Evolutionary conservation across 208 protist species (phyloP).

Genomic region (Novymonas esmeraldas): DNA sequence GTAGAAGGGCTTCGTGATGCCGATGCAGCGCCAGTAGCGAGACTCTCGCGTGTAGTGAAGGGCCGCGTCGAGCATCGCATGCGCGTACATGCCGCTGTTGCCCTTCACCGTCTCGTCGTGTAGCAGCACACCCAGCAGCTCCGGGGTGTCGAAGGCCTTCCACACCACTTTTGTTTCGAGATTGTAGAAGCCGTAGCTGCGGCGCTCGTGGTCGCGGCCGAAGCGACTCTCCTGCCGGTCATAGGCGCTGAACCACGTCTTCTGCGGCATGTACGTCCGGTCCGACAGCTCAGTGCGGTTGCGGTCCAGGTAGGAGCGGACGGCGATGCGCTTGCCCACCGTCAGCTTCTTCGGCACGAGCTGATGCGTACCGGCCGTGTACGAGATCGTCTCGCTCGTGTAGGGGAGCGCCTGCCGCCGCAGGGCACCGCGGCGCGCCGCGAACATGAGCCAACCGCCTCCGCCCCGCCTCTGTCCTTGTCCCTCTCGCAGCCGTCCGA

Average conservation of each 20-base stretch:
- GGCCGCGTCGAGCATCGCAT: slow-evolving; percentile 72
- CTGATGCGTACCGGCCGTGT: slow-evolving; percentile 60
- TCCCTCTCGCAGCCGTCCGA: no score
- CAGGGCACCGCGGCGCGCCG: slow-evolving; percentile 16
- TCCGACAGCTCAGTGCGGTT: slow-evolving; percentile 90
- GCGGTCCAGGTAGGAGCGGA: slow-evolving; percentile 85
- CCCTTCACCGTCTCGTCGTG: slow-evolving; percentile 89
- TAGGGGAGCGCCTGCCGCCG: slow-evolving; percentile 14
- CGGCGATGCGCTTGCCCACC: slow-evolving; percentile 77
- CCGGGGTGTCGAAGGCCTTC: slow-evolving; percentile 88
- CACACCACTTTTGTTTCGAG: slow-evolving; percentile 89
- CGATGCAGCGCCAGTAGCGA: slow-evolving; percentile 91
- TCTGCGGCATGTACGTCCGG: slow-evolving; percentile 89
- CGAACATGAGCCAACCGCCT: slow-evolving; percentile 3
- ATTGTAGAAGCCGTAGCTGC: slow-evolving; percentile 81
- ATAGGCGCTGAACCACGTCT: slow-evolving; percentile 83
- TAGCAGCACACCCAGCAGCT: slow-evolving; percentile 83
- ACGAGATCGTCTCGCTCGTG: slow-evolving; percentile 32
- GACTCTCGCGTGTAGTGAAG: slow-evolving; percentile 82
- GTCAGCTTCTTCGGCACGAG: slow-evolving; percentile 77
- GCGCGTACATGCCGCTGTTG: slow-evolving; percentile 66
- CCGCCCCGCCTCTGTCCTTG: background rate
- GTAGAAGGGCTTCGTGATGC: slow-evolving; percentile 92
- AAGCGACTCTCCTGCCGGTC: slow-evolving; percentile 38
- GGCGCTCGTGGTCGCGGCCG: slow-evolving; percentile 55